These are phyloP conservation scores for Daldinia concentrica DNA, from an alignment of 495 filamentous ascomycete species.

Conservation along the genomic window DNA sequence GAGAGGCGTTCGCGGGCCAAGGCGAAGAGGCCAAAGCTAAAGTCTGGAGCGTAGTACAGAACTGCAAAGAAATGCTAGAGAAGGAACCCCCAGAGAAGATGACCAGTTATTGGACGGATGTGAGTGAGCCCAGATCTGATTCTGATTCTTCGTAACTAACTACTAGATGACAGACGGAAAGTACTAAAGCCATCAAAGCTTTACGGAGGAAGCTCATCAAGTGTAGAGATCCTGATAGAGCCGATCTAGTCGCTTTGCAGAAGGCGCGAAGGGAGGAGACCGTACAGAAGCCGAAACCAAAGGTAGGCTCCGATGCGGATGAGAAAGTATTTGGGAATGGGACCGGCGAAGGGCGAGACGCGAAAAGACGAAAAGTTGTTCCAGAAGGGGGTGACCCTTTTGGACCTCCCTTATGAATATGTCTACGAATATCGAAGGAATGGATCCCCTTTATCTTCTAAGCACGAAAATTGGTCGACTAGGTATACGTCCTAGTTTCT, in stretches of 20 bases:
- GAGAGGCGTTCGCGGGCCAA: conserved; percentile 66
- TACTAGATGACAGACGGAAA: conserved; percentile 49
- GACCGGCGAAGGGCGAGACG: conserved; percentile 46
- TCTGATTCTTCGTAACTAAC: conserved; percentile 26
- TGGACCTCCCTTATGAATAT: conserved; percentile 56
- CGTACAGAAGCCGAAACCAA: conserved; percentile 50
- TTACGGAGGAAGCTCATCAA: conserved; percentile 78
- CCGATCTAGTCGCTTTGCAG: conserved; percentile 67
- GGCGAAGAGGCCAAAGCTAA: conserved; percentile 53
- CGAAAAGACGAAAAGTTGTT: conserved; percentile 69
- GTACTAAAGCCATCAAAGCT: conserved; percentile 57
- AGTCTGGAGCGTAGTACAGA: conserved; percentile 57
- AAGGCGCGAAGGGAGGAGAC: conserved; percentile 56
- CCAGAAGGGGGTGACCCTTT: conserved; percentile 66
- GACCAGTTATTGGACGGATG: conserved; percentile 54
- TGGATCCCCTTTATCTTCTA: not conserved
- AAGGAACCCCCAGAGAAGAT: conserved; percentile 56
- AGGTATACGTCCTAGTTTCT: too few species aligned
- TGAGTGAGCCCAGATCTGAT: conserved; percentile 34
- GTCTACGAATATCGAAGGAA: not conserved
- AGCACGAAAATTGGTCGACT: too few species aligned
- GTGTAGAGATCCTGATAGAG: conserved; percentile 78
- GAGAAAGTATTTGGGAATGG: conserved; percentile 53
- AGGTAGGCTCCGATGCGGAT: conserved; percentile 52
- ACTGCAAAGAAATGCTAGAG: conserved; percentile 62